Evolutionary conservation across 495 filamentous ascomycete genomes (phyloP).

Genomic region (Daldinia grandis): DNA sequence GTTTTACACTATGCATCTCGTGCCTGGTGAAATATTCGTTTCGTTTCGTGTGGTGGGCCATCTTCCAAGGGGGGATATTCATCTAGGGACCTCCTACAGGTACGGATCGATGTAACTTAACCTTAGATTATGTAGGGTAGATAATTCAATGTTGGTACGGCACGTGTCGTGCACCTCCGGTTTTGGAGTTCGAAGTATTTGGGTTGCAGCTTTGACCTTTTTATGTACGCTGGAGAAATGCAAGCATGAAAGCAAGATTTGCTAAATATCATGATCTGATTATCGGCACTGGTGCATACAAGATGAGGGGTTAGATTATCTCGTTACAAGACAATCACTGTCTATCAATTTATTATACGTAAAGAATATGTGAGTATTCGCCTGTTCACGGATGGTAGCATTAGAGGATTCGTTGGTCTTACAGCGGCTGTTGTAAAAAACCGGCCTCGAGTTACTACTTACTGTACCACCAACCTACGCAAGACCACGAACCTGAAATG

Average conservation of each 20-base stretch:
- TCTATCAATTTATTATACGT: not conserved
- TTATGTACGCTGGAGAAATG: not conserved
- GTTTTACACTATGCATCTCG: slow-evolving; percentile 10
- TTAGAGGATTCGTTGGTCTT: slow-evolving; percentile 34
- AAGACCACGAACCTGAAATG: not conserved
- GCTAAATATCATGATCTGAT: slow-evolving; percentile 32
- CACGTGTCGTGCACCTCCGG: not conserved
- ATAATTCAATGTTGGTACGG: not conserved
- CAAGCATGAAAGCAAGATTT: not conserved
- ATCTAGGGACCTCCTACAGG: not conserved
- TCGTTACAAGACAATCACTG: not conserved
- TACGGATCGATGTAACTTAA: not conserved
- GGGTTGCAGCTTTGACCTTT: not conserved
- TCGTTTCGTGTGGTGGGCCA: slow-evolving; percentile 34
- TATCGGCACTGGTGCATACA: slow-evolving; percentile 27
- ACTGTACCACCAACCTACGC: slow-evolving; percentile 23
- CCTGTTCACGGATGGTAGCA: slow-evolving; percentile 19
- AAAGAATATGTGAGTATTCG: not conserved
- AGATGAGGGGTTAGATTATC: slow-evolving; percentile 11
- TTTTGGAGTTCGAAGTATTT: not conserved
- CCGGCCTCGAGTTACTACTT: slow-evolving; percentile 6
- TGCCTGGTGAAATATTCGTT: slow-evolving; percentile 6
- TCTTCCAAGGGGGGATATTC: not conserved
- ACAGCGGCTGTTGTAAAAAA: slow-evolving; percentile 9
- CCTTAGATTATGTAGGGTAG: no score